Percentiles rank a stretch among this genome's conserved stretches.
Conservation (phyloP, 257 asterid species). For the Dorcoceras hygrometricum region DNA sequence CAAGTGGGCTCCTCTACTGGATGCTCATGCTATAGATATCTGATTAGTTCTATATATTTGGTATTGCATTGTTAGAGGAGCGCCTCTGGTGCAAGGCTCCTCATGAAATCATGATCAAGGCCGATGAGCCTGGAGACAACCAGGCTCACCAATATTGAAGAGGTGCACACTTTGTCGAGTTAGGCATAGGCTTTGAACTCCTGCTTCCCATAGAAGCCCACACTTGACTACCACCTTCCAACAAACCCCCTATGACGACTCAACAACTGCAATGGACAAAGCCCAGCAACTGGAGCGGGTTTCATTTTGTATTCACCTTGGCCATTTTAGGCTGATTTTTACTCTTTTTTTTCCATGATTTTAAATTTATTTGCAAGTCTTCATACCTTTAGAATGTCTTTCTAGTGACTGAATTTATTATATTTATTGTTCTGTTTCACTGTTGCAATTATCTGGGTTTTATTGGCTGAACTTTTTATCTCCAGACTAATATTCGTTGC, state of each 20-base stretch:
- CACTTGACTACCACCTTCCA: background rate
- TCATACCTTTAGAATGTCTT: too few relatives aligned
- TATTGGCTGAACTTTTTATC: too few relatives aligned
- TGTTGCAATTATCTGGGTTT: too few relatives aligned
- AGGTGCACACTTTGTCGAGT: background rate
- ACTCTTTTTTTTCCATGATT: too few relatives aligned
- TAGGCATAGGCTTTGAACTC: background rate
- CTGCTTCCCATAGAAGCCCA: background rate
- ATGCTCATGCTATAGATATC: constrained; percentile 8
- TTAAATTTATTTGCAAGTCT: too few relatives aligned
- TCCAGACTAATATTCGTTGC: too few relatives aligned
- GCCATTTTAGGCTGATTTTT: too few relatives aligned
- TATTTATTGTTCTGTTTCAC: too few relatives aligned
- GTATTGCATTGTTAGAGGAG: background rate
- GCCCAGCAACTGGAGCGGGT: background rate
- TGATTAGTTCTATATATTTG: background rate
- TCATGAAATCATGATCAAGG: background rate
- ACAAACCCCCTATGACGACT: background rate
- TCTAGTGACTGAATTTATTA: too few relatives aligned
- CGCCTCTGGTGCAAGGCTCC: background rate
- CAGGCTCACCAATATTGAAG: background rate
- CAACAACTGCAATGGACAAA: background rate
- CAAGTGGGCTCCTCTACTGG: constrained; percentile 12
- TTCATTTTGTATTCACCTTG: too few relatives aligned
- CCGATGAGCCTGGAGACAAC: background rate